Conservation (phyloP, 345 rosid genomes). For the Populus deltoides region DNA sequence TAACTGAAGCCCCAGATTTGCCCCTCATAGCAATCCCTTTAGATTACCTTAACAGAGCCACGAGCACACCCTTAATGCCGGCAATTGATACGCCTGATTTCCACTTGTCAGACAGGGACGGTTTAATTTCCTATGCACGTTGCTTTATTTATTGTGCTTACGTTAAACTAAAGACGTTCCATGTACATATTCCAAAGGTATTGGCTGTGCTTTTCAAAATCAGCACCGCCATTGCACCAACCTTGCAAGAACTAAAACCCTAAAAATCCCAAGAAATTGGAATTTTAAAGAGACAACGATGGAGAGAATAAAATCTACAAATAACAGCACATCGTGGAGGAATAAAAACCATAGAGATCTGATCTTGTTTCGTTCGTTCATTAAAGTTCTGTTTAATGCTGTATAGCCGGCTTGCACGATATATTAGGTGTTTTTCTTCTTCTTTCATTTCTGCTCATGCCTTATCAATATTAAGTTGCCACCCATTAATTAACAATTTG, state of each 20-base stretch:
- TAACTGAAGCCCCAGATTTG: neutral
- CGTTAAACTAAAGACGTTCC: neutral
- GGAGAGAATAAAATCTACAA: constrained; percentile 25
- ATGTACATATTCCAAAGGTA: neutral
- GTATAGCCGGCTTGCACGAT: constrained; percentile 14
- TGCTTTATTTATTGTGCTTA: neutral
- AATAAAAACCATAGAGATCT: constrained; percentile 18
- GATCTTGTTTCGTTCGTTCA: constrained; percentile 19
- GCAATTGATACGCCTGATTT: constrained; percentile 21
- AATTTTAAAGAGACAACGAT: neutral
- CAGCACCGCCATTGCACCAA: constrained; percentile 44
- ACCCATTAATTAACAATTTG: neutral
- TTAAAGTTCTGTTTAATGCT: neutral
- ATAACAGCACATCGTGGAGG: neutral
- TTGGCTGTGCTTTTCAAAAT: neutral
- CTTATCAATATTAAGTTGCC: neutral
- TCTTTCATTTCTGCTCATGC: neutral
- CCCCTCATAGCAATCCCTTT: neutral
- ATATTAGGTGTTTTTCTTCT: neutral
- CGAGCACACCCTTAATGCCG: constrained; percentile 27
- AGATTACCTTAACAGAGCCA: constrained; percentile 37
- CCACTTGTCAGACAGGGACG: constrained; percentile 23
- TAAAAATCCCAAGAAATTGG: neutral
- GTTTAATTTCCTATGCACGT: neutral
- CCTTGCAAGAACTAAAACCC: neutral